A percentile compares a stretch with the other conserved stretches of the same genome.
These are phyloP conservation scores for Eucalyptus virginea DNA, from an alignment of 345 rosid genomes.

Conservation along the genomic window DNA sequence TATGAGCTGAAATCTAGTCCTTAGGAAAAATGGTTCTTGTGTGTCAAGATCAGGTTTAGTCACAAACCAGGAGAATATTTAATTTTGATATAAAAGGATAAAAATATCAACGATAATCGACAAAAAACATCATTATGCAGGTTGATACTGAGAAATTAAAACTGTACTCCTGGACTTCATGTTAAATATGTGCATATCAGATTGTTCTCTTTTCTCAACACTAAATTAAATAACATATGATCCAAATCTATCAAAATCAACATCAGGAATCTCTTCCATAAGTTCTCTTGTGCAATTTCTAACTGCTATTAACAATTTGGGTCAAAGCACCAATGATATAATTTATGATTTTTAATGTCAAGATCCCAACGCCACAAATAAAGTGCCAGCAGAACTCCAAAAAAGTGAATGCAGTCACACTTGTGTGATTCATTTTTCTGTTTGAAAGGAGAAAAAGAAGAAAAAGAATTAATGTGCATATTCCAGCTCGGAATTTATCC, in stretches of 20 bases:
- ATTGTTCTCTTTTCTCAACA: neutral
- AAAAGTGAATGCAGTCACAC: neutral
- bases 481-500: neutral
- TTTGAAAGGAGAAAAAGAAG: too few species aligned
- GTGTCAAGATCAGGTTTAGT: neutral
- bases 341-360: neutral
- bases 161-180: neutral
- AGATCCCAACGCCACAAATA: neutral
- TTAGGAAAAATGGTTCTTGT: neutral
- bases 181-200: neutral
- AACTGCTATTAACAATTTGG: neutral
- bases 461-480: neutral
- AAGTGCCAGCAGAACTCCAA: neutral
- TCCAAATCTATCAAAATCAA: neutral
- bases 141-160: neutral
- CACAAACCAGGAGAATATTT: neutral
- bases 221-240: neutral
- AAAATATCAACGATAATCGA: neutral
- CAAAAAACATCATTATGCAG: neutral
- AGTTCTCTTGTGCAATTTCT: neutral
- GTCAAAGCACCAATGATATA: neutral
- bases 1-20: neutral
- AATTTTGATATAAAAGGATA: neutral
- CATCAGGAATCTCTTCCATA: neutral
- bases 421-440: neutral